Evolutionary conservation across 495 filamentous ascomycete species (phyloP).

Genomic region (Penicillium paxilli): DNA sequence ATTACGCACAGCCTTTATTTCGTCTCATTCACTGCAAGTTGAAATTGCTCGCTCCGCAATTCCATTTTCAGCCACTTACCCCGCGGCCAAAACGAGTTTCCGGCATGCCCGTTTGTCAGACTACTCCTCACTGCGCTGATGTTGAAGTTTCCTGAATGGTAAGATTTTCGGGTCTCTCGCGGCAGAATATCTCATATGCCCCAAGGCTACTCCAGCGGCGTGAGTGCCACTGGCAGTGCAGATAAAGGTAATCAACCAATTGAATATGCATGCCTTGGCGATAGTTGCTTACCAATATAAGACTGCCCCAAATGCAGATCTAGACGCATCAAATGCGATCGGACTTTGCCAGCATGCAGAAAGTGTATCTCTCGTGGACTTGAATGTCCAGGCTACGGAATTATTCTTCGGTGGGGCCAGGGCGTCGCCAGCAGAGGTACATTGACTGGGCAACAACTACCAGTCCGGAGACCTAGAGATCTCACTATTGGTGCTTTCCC

Average conservation of each 20-base stretch:
- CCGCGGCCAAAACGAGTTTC: neutral
- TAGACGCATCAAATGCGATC: conserved; percentile 13
- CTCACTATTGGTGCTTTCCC: neutral
- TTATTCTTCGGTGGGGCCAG: conserved; percentile 9
- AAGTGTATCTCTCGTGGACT: conserved; percentile 11
- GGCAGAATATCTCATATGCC: neutral
- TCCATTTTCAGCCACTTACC: neutral
- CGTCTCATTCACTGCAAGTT: neutral
- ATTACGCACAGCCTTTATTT: neutral
- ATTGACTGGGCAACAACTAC: conserved; percentile 3
- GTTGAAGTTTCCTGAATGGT: neutral
- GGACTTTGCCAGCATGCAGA: conserved; percentile 7
- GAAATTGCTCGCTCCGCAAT: neutral
- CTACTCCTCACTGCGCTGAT: neutral
- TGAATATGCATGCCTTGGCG: neutral
- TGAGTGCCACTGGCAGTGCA: too few species aligned
- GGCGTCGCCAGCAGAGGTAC: conserved; percentile 14
- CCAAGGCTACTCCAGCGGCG: neutral
- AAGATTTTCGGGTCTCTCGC: neutral
- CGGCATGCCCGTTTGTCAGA: neutral
- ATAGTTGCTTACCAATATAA: neutral
- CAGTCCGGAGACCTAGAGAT: neutral
- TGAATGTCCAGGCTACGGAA: conserved; percentile 10
- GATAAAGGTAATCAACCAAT: conserved; percentile 3
- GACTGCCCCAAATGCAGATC: conserved; percentile 13